phyloP scores from a whole-genome alignment of 129 eudicot species.

The Artemisia annua region DNA sequence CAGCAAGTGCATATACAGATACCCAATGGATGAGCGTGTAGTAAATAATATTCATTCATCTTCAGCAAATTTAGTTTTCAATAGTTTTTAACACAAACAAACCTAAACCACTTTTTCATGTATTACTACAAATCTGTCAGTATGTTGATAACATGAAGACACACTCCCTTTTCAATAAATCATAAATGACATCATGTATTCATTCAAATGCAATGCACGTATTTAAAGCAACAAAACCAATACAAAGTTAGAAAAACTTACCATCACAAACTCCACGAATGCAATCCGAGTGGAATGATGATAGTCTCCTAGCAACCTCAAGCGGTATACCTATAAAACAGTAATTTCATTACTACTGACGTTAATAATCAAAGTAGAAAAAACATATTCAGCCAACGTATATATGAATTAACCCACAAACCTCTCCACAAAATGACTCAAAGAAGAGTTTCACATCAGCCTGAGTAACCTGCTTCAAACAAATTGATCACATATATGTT shows the following conservation, averaged over 20 bases:
- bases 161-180: background rate
- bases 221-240: background rate
- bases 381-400: background rate
- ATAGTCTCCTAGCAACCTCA: conserved; percentile 81
- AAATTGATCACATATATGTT: conserved; percentile 16
- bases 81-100: conserved; percentile 1
- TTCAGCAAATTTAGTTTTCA: background rate
- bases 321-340: conserved; percentile 52
- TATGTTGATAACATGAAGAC: conserved; percentile 9
- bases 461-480: conserved; percentile 67
- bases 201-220: conserved; percentile 5
- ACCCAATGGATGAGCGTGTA: background rate
- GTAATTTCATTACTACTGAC: background rate
- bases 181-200: background rate
- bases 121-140: conserved; percentile 4
- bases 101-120: conserved; percentile 12
- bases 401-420: conserved; percentile 33
- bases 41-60: background rate
- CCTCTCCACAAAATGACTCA: conserved; percentile 88
- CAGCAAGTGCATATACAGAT: background rate
- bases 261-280: conserved; percentile 75
- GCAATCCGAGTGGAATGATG: conserved; percentile 76
- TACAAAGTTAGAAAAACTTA: conserved; percentile 20
- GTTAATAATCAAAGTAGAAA: conserved; percentile 1
- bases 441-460: conserved; percentile 82